Evolutionary conservation across 345 rosid genomes (phyloP), one percentile per base, ranked within the genome.

Genomic region (Salix brachista): DNA sequence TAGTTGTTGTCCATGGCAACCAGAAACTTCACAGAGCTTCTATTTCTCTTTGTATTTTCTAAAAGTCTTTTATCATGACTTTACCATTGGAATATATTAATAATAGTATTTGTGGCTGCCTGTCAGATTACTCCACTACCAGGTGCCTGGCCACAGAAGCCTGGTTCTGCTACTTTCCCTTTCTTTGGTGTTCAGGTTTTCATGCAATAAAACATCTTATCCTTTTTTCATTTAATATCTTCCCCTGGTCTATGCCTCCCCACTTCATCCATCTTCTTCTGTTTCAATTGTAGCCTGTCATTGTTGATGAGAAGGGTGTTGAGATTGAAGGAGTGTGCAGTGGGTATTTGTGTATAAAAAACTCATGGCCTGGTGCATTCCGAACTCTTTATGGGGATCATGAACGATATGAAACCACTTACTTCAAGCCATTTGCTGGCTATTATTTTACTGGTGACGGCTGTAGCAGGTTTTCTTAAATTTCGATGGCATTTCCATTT

Each of bases 111-210:
- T 69, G 61, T 58, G 65, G 75, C 50, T 66, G 41, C 52, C 72
- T 82, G 61, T 80, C 92, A 96, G 99, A 92, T 96, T 75, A 89
- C 98, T 60, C 99, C 99, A 65, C 84, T 96, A 77, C 98, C 99
- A 9, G 98, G 98, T 79, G 99, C 98, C 73, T 96, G 99, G 99
- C 94, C 97, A 0, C 99, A 92, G 87, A 96, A 96, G 84, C 99
- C 99, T 84, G 98, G 99, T 80, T 96, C 99, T 73, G 99, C 97
- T 61, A 96, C 99, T 79, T 96, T 96, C 86, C 99, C 99, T 73
- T 96, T 96, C 92, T 96, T 96, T 74, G 99, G 99, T 74, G 96
- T 96, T 81, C 96, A 91, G 99, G 99, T 96, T 52, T 74, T 81
- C 78, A 71, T 13, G 14, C 30, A 14, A 42, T 65, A 21, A 69